A percentile compares a stretch with the other conserved stretches of the same genome.
Conservation (phyloP, 23 red algal species). For the Gracilariopsis chorda region DNA sequence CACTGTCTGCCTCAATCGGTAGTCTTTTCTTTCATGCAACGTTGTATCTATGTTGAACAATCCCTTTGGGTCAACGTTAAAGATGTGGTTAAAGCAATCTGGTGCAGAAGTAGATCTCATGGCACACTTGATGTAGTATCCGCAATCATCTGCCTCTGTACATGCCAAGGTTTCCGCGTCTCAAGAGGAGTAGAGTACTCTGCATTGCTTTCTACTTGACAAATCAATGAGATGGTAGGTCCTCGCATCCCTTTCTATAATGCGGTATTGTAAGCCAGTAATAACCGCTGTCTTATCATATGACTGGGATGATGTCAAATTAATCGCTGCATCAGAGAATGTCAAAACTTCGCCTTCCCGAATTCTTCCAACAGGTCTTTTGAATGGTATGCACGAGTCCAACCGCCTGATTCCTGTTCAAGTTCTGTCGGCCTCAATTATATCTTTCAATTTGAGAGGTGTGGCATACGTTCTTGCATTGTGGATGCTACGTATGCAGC, state of each 20-base stretch:
- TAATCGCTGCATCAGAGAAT: conserved; percentile 23
- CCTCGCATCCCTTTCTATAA: background rate
- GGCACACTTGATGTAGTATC: background rate
- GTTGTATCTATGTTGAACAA: background rate
- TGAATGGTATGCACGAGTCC: too few relatives aligned
- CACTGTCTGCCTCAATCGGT: background rate
- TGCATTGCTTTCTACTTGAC: background rate
- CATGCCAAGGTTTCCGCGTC: background rate
- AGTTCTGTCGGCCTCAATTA: too few relatives aligned
- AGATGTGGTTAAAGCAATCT: background rate
- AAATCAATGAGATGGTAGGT: background rate
- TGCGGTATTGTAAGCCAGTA: too few relatives aligned
- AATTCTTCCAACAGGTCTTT: too few relatives aligned
- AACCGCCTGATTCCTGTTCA: too few relatives aligned
- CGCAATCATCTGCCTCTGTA: background rate
- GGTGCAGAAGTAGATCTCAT: background rate
- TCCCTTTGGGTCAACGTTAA: background rate
- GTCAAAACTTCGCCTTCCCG: background rate
- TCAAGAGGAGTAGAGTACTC: background rate
- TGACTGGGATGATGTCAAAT: background rate
- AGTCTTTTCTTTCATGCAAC: background rate
- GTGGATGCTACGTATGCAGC: background rate
- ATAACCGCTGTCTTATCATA: too few relatives aligned
- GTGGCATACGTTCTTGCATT: background rate
- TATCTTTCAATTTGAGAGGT: too few relatives aligned